These are phyloP conservation scores for Drechslera avenae DNA, from an alignment of 2,329 filamentous ascomycete genomes.

Conservation along the genomic window DNA sequence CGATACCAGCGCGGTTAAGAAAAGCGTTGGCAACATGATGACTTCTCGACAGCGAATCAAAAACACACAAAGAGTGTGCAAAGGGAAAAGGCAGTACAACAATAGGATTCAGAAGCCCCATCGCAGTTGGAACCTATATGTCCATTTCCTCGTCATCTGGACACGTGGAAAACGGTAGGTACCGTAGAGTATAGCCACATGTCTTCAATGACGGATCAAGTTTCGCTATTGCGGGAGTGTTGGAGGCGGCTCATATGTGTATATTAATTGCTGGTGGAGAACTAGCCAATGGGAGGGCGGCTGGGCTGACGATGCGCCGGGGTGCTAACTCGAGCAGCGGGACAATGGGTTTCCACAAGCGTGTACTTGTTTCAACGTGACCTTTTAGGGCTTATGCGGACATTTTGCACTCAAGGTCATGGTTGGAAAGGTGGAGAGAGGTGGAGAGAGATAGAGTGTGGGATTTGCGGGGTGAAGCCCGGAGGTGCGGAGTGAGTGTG, in stretches of 20 bases:
- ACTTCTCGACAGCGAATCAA: background rate
- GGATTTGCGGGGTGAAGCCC: no score
- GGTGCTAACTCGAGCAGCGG: conserved; percentile 12
- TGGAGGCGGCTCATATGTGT: conserved; percentile 45
- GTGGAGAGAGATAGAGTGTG: no score
- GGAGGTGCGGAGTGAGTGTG: no score
- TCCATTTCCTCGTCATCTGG: conserved; percentile 22
- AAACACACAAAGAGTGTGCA: conserved; percentile 8
- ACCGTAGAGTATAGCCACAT: conserved; percentile 32
- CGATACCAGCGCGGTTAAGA: conserved; percentile 25
- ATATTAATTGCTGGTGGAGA: conserved; percentile 40
- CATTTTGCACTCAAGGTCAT: no score
- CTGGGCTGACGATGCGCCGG: background rate
- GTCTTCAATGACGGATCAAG: conserved; percentile 23
- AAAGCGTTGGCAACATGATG: conserved; percentile 30
- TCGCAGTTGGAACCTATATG: no score
- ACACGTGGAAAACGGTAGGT: conserved; percentile 37
- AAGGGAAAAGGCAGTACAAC: no score
- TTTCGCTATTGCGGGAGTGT: conserved; percentile 30
- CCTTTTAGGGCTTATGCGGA: no score
- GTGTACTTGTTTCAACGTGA: no score
- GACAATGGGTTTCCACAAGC: background rate
- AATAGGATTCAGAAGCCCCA: no score
- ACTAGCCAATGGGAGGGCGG: conserved; percentile 32
- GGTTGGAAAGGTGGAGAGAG: no score